Evolutionary conservation across 768 basidiomycete species (phyloP).

Genomic region (Lentinus brumalis): DNA sequence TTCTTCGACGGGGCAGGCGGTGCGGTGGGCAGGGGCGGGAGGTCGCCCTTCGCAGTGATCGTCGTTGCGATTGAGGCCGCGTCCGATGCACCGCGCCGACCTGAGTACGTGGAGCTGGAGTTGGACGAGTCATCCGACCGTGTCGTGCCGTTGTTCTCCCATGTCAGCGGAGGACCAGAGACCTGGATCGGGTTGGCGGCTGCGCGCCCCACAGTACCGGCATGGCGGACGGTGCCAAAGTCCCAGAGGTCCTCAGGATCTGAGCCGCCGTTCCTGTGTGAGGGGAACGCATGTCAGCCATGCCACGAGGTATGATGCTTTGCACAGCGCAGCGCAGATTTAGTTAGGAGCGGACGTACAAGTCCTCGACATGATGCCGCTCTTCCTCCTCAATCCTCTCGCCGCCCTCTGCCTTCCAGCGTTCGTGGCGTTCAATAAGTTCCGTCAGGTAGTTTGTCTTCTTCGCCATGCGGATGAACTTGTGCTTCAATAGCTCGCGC

Average conservation of each 20-base stretch:
- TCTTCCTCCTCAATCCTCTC: slow-evolving; percentile 74
- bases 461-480: slow-evolving; percentile 93
- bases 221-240: slow-evolving; percentile 92
- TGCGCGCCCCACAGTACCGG: slow-evolving; percentile 70
- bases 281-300: slow-evolving; percentile 5
- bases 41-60: slow-evolving; percentile 53
- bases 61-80: slow-evolving; percentile 41
- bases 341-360: slow-evolving; percentile 47
- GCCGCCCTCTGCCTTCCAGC: slow-evolving; percentile 91
- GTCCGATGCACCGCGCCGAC: slow-evolving; percentile 26
- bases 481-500: slow-evolving; percentile 94
- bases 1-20: slow-evolving; percentile 33
- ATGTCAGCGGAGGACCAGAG: slow-evolving; percentile 72
- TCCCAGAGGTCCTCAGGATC: slow-evolving; percentile 93
- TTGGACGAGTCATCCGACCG: slow-evolving; percentile 43
- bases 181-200: slow-evolving; percentile 52
- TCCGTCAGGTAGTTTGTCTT: slow-evolving; percentile 95
- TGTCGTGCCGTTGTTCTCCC: slow-evolving; percentile 69
- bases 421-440: slow-evolving; percentile 90
- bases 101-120: slow-evolving; percentile 36
- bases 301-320: background rate
- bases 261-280: slow-evolving; percentile 50
- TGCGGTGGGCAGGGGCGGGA: slow-evolving; percentile 55
- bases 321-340: background rate
- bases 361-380: slow-evolving; percentile 57